A percentile compares a stretch with the other conserved stretches of the same genome.
Conservation (phyloP, 148 eudicot genomes). For the Nepenthes mirabilis region DNA sequence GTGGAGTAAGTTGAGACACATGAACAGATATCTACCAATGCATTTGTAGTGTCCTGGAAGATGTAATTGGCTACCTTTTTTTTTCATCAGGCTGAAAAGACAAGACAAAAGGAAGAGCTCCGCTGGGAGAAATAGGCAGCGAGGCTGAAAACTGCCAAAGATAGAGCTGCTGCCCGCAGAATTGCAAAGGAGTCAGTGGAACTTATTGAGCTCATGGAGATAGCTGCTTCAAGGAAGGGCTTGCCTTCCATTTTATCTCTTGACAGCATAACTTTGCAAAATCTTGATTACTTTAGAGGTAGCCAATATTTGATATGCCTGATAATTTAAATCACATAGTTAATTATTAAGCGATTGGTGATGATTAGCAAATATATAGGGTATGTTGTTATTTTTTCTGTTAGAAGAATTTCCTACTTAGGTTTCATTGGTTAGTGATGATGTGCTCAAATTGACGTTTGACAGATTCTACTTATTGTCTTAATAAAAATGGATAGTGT, state of each 20-base stretch:
- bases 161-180: conserved; percentile 76
- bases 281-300: conserved; percentile 66
- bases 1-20: conserved; percentile 38
- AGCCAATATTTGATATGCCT: conserved; percentile 3
- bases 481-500: too few species aligned
- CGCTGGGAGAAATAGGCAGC: conserved; percentile 80
- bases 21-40: not conserved
- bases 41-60: conserved; percentile 1
- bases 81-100: conserved; percentile 53
- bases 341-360: not conserved
- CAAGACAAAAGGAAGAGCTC: conserved; percentile 70
- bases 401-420: too few species aligned
- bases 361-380: too few species aligned
- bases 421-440: too few species aligned
- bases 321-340: not conserved
- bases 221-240: conserved; percentile 63
- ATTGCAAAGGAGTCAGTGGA: conserved; percentile 85
- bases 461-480: too few species aligned
- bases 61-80: conserved; percentile 1
- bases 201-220: conserved; percentile 80
- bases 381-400: not conserved
- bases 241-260: conserved; percentile 62
- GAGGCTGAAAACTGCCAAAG: conserved; percentile 79
- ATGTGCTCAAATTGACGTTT: too few species aligned
- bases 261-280: conserved; percentile 55